Base-by-base conservation (phyloP, 352 stramenopile genomes). In the Phytophthora syringae region DNA sequence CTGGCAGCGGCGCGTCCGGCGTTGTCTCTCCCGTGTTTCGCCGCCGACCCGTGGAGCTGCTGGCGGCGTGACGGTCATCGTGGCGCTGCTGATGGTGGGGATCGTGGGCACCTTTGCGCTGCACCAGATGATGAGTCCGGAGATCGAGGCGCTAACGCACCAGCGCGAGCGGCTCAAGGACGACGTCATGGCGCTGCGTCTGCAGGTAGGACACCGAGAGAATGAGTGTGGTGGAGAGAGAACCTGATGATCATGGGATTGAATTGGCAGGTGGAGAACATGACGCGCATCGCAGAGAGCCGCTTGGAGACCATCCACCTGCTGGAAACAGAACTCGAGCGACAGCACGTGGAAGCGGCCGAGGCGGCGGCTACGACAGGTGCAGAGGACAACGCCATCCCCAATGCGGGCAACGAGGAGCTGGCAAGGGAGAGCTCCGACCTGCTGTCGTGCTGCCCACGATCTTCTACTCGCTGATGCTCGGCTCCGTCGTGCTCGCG, bases 41-140 rank as follows among this genome's bases (percentile, higher is more conserved):
- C 72, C 80, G 15, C 63, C 57, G 7, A 64, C 52, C 21, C 66
- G 62, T 25, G 52, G 64, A 50, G 64, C 63, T 27, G 60, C 63
- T 61, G 76, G 77, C 24, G 77, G 73, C 22, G 58, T 90, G 25
- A 81, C 62, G 27, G 55, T 89, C 3, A 87, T 80, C 40, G 20
- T 82, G 39, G 76, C 66, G 25, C 78, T 89, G 75, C 67, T 92
- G 39, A 60, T 89, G 39, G 64, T 86, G 53, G 82, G 82, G 36
- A 68, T 69, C 37, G 81, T 88, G 40, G 84, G 82, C 22, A 89
- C 82, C 24, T 83, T 93, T 50, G 83, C 84, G 27, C 75, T 93
- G 30, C 84, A 84, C 22, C 84, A 93, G 62, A 82, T 91, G 72
- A 82, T 90, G 68, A 90, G 80, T 59, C 84, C 84, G 9, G 78